A percentile compares a stretch with the other conserved stretches of the same genome.
These are phyloP conservation scores for Candida odintsovae DNA, from an alignment of 805 yeast species.

Conservation along the genomic window DNA sequence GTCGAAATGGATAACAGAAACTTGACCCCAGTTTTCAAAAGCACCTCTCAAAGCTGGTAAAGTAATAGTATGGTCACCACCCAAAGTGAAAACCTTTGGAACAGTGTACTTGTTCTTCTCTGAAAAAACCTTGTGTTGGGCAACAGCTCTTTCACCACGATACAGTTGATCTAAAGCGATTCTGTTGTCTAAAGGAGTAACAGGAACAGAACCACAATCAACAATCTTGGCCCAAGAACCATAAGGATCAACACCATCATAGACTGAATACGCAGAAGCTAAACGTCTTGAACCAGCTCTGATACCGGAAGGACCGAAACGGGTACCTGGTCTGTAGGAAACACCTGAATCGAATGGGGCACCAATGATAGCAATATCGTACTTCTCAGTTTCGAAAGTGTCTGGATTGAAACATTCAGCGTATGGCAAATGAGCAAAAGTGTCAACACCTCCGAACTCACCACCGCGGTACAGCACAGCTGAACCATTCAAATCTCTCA, in stretches of 20 bases:
- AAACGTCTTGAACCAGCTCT: conserved; percentile 42
- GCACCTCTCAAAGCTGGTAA: conserved; percentile 44
- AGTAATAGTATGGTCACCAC: conserved; percentile 52
- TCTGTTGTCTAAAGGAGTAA: conserved; percentile 58
- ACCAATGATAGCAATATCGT: conserved; percentile 46
- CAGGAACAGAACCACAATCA: conserved; percentile 60
- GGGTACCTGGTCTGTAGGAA: conserved; percentile 45
- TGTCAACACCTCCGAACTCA: conserved; percentile 47
- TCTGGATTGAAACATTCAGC: conserved; percentile 42
- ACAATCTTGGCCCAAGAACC: conserved; percentile 42
- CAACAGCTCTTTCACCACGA: conserved; percentile 42
- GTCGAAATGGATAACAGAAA: conserved; percentile 53
- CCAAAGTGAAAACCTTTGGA: conserved; percentile 42
- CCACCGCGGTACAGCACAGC: conserved; percentile 34
- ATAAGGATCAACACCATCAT: conserved; percentile 55
- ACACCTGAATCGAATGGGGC: conserved; percentile 54
- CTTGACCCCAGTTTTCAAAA: conserved; percentile 38
- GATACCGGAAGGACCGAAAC: conserved; percentile 47
- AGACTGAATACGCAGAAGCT: conserved; percentile 36
- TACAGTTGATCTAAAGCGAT: conserved; percentile 56
- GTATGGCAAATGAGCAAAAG: conserved; percentile 46
- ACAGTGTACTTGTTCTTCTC: conserved; percentile 21
- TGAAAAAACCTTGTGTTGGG: conserved; percentile 27
- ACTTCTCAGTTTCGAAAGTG: conserved; percentile 29
- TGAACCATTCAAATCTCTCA: conserved; percentile 35